phyloP scores from a whole-genome alignment of 208 protist genomes.

The Phytomonas sp. region DNA sequence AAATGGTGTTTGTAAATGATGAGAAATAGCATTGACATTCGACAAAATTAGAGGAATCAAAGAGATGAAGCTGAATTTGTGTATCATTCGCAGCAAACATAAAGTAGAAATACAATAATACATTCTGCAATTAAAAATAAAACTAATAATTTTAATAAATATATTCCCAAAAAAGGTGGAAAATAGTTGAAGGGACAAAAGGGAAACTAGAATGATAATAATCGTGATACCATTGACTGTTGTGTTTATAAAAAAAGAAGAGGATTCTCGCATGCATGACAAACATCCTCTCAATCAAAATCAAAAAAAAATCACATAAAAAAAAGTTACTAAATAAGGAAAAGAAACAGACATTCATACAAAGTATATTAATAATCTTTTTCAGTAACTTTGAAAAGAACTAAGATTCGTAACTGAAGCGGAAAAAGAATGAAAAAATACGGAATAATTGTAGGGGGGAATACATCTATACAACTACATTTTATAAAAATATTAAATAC shows the following conservation, averaged over 20 bases:
- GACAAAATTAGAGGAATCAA: background rate
- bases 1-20: background rate
- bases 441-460: conserved; percentile 1
- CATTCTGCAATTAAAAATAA: background rate
- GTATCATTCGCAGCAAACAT: background rate
- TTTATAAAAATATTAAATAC: conserved; percentile 7
- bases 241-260: background rate
- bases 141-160: background rate
- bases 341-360: background rate
- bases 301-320: background rate
- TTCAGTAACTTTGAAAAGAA: background rate
- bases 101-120: background rate
- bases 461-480: conserved; percentile 8
- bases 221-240: background rate
- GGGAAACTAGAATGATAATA: background rate
- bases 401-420: background rate
- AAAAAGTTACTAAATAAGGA: background rate
- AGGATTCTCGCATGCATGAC: background rate
- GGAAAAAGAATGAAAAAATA: conserved; percentile 1
- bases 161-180: background rate
- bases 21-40: background rate
- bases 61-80: background rate
- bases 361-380: background rate
- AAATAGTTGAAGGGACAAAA: background rate
- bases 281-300: background rate